Conservation (phyloP, 148 eudicot genomes). For the Rhododendron ferrugineum region DNA sequence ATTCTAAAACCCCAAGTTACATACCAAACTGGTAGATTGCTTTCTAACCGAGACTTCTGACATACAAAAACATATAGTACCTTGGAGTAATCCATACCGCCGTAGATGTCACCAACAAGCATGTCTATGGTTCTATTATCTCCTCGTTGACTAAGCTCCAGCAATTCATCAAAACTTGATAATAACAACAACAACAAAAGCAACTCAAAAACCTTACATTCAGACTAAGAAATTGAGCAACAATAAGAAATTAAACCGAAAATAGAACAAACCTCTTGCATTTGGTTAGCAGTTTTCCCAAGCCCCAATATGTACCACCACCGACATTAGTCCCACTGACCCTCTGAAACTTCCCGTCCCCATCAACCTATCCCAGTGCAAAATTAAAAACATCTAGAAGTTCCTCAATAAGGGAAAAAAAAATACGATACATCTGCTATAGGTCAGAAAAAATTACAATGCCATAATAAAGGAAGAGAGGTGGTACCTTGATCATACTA, state of each 20-base stretch:
- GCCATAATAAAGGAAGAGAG: not conserved
- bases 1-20: not conserved
- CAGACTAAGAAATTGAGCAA: conserved; percentile 8
- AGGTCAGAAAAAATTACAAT: not conserved
- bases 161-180: conserved; percentile 78
- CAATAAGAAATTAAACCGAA: conserved; percentile 1
- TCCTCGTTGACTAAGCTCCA: conserved; percentile 93
- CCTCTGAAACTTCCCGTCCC: conserved; percentile 86
- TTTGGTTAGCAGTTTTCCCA: conserved; percentile 84
- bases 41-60: not conserved
- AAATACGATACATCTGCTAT: not conserved
- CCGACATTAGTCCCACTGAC: conserved; percentile 99
- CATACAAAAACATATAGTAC: conserved; percentile 23
- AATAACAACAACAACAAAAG: not conserved
- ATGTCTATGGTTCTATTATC: conserved; percentile 85
- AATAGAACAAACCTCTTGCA: conserved; percentile 66
- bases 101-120: conserved; percentile 98
- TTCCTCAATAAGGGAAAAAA: not conserved
- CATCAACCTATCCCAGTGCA: conserved; percentile 63
- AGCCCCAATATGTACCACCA: conserved; percentile 98
- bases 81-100: conserved; percentile 93
- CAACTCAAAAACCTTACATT: conserved; percentile 8
- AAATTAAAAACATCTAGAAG: conserved; percentile 10
- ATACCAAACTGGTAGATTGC: not conserved
- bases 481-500: conserved; percentile 86